phyloP scores from a whole-genome alignment of 2,329 filamentous ascomycete genomes.

The Colletotrichum destructivum region DNA sequence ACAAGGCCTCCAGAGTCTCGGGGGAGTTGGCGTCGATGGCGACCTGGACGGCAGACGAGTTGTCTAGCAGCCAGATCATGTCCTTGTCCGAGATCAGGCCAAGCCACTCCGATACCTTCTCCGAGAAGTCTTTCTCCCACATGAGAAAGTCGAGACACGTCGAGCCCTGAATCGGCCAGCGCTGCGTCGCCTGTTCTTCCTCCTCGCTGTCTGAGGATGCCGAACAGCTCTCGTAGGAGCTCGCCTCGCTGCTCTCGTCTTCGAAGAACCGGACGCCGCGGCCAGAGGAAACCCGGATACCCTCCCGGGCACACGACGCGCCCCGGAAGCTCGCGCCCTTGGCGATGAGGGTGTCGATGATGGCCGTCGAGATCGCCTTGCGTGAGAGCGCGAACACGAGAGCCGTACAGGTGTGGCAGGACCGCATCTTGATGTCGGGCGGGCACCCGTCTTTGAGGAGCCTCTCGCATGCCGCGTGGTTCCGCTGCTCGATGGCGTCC shows the following conservation, averaged over 20 bases:
- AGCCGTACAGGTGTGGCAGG: conserved; percentile 13
- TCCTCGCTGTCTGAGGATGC: neutral
- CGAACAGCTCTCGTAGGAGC: neutral
- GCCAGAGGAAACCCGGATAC: neutral
- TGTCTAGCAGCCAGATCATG: conserved; percentile 18
- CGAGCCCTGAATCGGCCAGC: neutral
- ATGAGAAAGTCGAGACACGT: conserved; percentile 18
- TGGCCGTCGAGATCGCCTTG: neutral
- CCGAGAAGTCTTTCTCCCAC: neutral
- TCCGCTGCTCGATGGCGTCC: neutral
- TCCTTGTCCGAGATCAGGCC: neutral
- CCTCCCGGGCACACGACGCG: neutral
- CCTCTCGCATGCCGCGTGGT: neutral
- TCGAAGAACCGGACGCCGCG: neutral
- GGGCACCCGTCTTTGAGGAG: conserved; percentile 1
- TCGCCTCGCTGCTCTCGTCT: neutral
- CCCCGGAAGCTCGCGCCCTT: conserved; percentile 20
- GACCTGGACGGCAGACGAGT: conserved; percentile 7
- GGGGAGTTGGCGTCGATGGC: neutral
- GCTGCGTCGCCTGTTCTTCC: neutral
- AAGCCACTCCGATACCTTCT: neutral
- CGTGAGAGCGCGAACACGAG: conserved; percentile 10
- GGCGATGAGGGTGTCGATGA: conserved; percentile 9
- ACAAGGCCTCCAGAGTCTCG: neutral
- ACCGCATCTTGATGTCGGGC: conserved; percentile 12